These are phyloP conservation scores for Chlorella vulgaris DNA, from an alignment of 139 green algal species.

Conservation along the genomic window DNA sequence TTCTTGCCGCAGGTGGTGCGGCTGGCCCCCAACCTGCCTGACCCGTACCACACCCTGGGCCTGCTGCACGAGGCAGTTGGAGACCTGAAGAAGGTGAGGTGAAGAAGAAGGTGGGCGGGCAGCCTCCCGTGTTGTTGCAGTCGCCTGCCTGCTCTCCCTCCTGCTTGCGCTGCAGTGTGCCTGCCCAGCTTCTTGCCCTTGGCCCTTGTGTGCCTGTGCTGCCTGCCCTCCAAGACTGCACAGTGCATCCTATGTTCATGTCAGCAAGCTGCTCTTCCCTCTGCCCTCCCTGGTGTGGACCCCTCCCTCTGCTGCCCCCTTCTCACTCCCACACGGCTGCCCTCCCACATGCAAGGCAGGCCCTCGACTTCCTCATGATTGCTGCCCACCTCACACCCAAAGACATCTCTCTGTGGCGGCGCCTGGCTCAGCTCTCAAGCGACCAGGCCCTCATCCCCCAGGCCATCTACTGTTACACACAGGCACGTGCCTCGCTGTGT, in stretches of 20 bases:
- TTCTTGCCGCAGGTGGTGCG: constrained; percentile 60
- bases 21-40: constrained; percentile 74
- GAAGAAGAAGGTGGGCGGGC: no score
- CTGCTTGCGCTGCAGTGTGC: no score
- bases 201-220: no score
- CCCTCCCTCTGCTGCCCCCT: no score
- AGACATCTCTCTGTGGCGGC: constrained; percentile 80
- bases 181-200: no score
- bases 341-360: background rate
- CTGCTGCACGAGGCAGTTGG: constrained; percentile 74
- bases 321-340: background rate
- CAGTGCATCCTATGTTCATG: no score
- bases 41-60: constrained; percentile 88
- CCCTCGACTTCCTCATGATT: constrained; percentile 94
- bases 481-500: constrained; percentile 46
- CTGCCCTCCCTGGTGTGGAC: background rate
- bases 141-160: no score
- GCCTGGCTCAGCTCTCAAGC: constrained; percentile 69
- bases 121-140: no score
- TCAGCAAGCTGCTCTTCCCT: background rate
- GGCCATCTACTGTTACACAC: constrained; percentile 87
- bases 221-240: no score
- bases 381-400: constrained; percentile 84
- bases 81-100: constrained; percentile 57
- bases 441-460: constrained; percentile 79